Evolutionary conservation across 306 rosid genomes (phyloP).

Genomic region (Casuarina equisetifolia): DNA sequence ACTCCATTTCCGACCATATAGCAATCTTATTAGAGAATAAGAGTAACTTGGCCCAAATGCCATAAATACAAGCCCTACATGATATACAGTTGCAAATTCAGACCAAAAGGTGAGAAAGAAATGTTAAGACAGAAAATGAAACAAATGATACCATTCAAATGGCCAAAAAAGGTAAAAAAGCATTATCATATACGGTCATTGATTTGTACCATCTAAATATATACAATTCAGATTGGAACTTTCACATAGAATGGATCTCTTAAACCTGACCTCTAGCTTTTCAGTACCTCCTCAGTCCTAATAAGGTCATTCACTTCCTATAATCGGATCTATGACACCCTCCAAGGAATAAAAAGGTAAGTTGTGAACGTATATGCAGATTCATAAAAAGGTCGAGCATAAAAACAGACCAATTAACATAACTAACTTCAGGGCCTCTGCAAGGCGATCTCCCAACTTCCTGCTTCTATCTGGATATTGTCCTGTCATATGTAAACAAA

Average conservation of each 20-base stretch:
- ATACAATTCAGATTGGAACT: conserved; percentile 4
- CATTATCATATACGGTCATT: neutral
- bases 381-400: neutral
- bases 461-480: conserved; percentile 60
- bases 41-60: conserved; percentile 96
- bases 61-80: conserved; percentile 80
- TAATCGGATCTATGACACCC: neutral
- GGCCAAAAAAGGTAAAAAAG: neutral
- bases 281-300: neutral
- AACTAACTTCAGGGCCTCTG: conserved; percentile 86
- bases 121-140: neutral
- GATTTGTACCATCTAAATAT: neutral
- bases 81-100: conserved; percentile 30
- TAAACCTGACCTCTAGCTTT: neutral
- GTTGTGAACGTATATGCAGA: conserved; percentile 11
- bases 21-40: conserved; percentile 84
- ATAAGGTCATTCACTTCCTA: neutral
- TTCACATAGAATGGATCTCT: neutral
- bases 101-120: conserved; percentile 18
- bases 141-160: neutral
- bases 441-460: conserved; percentile 59
- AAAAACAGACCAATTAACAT: conserved; percentile 71
- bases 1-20: conserved; percentile 92
- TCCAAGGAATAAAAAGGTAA: neutral
- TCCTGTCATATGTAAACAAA: conserved; percentile 46